Evolutionary conservation across 371 early-diverging fungal genomes (phyloP), one percentile per base, ranked within the genome.

Genomic region (Umbelopsis sp.): DNA sequence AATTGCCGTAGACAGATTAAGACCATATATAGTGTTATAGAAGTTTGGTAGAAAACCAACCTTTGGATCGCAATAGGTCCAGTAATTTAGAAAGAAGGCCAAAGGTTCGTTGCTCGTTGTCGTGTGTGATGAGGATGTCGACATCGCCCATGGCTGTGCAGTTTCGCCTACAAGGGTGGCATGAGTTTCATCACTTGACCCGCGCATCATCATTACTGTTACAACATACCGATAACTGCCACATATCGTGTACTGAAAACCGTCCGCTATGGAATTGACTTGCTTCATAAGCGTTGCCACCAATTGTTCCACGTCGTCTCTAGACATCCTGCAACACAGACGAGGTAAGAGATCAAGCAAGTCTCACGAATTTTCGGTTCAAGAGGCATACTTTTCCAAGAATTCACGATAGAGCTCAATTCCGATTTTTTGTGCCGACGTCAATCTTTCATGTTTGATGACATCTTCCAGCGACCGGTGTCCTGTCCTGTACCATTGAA

Each of bases 391-490:
- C 72, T 71, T 71, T 66, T 74, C 41, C 50, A 50, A 12, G 41
- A 74, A 74, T 22, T 74, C 70, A 37, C 68, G 66, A 69, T 74
- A 74, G 18, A 68, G 65, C 25, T 66, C 65, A 41, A 74, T 68
- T 12, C 74, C 74, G n/a, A 70, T 35, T 20, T 62, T 50, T 57
- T 70, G 69, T 37, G 70, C 74, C 18, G 37, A 24, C 5, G 66
- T 65, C 48, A 74, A 45, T 29, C 44, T 62, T 50, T 70, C 74
- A 22, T 70, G 38, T 38, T 62, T 46, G 37, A 22, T n/a, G 4
- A 74, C 67, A 29, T 68, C 69, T 3, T 70, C 63, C 29, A 74
- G 44, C 2, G 70, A 63, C 20, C 69, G 65, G 29, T 70, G 65
- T 14, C 70, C 74, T 46, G 68, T 68, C 18, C 46, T 20, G 37